Evolutionary conservation across 371 early-diverging fungal genomes (phyloP).

Genomic region (Smittium mucronatum): DNA sequence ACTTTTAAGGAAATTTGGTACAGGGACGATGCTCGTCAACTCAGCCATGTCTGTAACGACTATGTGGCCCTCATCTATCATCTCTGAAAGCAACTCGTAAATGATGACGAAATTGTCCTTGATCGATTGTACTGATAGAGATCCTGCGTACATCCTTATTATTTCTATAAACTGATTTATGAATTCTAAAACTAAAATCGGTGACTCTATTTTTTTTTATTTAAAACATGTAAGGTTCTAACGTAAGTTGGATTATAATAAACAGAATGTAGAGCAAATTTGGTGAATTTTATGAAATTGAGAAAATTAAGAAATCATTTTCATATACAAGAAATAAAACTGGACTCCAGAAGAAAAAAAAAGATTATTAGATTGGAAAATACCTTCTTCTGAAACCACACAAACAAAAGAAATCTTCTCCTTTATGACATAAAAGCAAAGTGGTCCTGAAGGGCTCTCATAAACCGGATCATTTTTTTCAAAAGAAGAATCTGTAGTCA

Average conservation of each 20-base stretch:
- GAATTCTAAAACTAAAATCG: slow-evolving; percentile 73
- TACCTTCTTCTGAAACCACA: slow-evolving; percentile 16
- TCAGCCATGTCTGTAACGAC: slow-evolving; percentile 76
- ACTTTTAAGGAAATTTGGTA: slow-evolving; percentile 69
- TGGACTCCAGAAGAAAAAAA: background rate
- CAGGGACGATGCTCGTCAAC: slow-evolving; percentile 71
- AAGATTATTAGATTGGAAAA: background rate
- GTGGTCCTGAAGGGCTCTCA: slow-evolving; percentile 12
- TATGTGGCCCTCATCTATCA: slow-evolving; percentile 83
- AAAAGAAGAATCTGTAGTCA: slow-evolving; percentile 18
- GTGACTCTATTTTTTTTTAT: slow-evolving; percentile 38
- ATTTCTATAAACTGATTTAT: slow-evolving; percentile 69
- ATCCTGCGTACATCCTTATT: slow-evolving; percentile 65
- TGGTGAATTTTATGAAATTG: background rate
- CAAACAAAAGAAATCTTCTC: slow-evolving; percentile 25
- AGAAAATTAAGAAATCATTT: no score
- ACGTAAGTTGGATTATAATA: background rate
- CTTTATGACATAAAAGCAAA: slow-evolving; percentile 17
- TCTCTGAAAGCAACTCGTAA: slow-evolving; percentile 83
- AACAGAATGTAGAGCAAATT: background rate
- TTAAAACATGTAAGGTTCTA: background rate
- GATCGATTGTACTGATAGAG: slow-evolving; percentile 61
- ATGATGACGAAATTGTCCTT: slow-evolving; percentile 89
- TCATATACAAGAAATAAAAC: no score
- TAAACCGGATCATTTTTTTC: slow-evolving; percentile 15